Percentiles rank a stretch among this genome's conserved stretches.
Evolutionary conservation across 805 yeast genomes (phyloP).

Genomic region (Metschnikowia amazonensis): DNA sequence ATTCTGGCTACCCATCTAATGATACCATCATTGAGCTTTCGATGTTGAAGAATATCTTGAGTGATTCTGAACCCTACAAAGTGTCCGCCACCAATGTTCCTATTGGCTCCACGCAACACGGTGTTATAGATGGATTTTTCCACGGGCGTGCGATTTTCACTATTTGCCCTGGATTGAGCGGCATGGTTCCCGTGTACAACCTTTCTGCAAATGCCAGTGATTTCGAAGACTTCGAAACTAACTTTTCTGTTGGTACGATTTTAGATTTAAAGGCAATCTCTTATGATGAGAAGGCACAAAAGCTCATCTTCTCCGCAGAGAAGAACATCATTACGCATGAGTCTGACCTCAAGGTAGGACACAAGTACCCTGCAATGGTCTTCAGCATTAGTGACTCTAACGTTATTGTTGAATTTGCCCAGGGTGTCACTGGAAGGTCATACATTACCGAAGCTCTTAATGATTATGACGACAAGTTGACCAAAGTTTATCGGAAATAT

Average conservation of each 20-base stretch:
- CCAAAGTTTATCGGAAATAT: slow-evolving; percentile 46
- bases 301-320: slow-evolving; percentile 50
- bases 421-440: slow-evolving; percentile 57
- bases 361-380: slow-evolving; percentile 58
- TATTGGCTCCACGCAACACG: slow-evolving; percentile 50
- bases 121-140: slow-evolving; percentile 62
- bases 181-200: slow-evolving; percentile 63
- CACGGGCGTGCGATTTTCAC: slow-evolving; percentile 65
- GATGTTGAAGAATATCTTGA: slow-evolving; percentile 43
- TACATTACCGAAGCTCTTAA: slow-evolving; percentile 74
- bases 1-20: slow-evolving; percentile 49
- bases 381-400: slow-evolving; percentile 54
- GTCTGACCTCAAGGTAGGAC: slow-evolving; percentile 52
- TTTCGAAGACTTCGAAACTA: slow-evolving; percentile 48
- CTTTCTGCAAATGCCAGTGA: slow-evolving; percentile 51
- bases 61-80: slow-evolving; percentile 14
- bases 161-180: slow-evolving; percentile 64
- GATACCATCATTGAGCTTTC: slow-evolving; percentile 63
- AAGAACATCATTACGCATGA: slow-evolving; percentile 37
- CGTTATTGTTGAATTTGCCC: slow-evolving; percentile 68
- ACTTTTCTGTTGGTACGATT: slow-evolving; percentile 71
- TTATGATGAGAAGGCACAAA: slow-evolving; percentile 50
- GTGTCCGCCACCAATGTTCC: slow-evolving; percentile 27
- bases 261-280: slow-evolving; percentile 53
- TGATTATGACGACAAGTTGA: slow-evolving; percentile 55